These are phyloP conservation scores for Durusdinium trenchii DNA, from an alignment of 73 alveolate genomes.

Conservation along the genomic window DNA sequence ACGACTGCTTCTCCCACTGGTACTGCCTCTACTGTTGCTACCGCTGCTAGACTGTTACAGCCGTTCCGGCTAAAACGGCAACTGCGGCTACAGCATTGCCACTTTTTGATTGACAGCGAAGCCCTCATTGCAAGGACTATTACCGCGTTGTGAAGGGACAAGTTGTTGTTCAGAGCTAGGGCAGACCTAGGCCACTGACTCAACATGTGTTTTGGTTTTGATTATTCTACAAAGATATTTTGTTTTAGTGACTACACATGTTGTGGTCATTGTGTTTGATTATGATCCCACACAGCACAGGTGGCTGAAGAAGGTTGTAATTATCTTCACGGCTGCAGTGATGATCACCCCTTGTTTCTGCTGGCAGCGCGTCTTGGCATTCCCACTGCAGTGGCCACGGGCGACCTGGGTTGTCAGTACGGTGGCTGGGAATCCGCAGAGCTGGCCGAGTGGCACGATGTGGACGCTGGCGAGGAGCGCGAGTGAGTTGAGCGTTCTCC, in stretches of 20 bases:
- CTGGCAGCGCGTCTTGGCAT: constrained; percentile 79
- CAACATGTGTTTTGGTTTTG: neutral
- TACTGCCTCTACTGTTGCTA: neutral
- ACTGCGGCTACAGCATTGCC: neutral
- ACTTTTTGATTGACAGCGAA: neutral
- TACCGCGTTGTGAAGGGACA: neutral
- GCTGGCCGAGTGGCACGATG: constrained; percentile 32
- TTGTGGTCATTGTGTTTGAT: too few species aligned
- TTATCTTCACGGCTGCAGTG: constrained; percentile 72
- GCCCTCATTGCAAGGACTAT: neutral
- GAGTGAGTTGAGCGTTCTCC: too few species aligned
- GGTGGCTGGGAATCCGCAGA: constrained; percentile 87
- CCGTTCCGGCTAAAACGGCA: neutral
- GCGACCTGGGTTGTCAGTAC: constrained; percentile 72
- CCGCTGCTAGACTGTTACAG: neutral
- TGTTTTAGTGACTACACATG: neutral
- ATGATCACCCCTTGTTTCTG: constrained; percentile 51
- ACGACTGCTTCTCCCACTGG: too few species aligned
- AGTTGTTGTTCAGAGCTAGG: neutral
- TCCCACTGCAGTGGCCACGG: constrained; percentile 57
- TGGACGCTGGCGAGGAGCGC: neutral
- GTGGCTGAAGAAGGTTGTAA: constrained; percentile 44
- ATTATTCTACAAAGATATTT: neutral
- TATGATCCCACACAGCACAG: constrained; percentile 8
- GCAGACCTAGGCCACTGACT: neutral